Base-by-base conservation (phyloP, 345 rosid species). In the Ceriops decandra region DNA sequence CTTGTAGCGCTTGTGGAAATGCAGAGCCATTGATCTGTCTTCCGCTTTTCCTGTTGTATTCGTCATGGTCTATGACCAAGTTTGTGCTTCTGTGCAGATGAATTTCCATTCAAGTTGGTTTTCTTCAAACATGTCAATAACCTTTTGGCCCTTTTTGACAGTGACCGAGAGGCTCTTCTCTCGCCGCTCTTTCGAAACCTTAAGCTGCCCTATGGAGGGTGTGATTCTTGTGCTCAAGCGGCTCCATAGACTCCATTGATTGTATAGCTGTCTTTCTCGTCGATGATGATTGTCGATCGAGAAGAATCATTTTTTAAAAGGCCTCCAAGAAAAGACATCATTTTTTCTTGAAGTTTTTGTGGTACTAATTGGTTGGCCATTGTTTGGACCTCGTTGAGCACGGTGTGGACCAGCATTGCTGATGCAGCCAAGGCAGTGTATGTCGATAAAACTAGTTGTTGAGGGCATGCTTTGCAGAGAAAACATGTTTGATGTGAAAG, bases 121-220 rank as follows among this genome's bases (percentile, higher is more conserved):
- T 22, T 76, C 83, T 63, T 76, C 73, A 9, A 63, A 73, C 10
- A 53, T 6, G 32, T 76, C 83, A 0, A 10, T n/a, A 54, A 76
- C 24, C 28, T 33, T 63, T 27, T 77, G 72, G 5, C 69, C 83
- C 62, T 28, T 60, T 59, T 38, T 49, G 31, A 74, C 53, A 4
- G 66, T 71, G 31, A 77, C 30, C 11, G 56, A 64, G 3, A 76
- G 32, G 19, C 7, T 24, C 15, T 27, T 53, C 54, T 65, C 71
- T 33, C 60, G 47, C 0, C 57, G 64, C 7, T 28, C 36, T 30
- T 68, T 77, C n/a, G 71, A 68, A 16, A 73, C 68, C 68, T 42
- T 52, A 11, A 73, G 60, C 62, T 51, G 56, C 5, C 42, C 65
- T 21, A 65, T 35, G 6, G 70, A 64, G 15, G 56, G 21, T 28